Evolutionary conservation across 257 asterid species (phyloP).

Genomic region (Nicotiana paniculata): DNA sequence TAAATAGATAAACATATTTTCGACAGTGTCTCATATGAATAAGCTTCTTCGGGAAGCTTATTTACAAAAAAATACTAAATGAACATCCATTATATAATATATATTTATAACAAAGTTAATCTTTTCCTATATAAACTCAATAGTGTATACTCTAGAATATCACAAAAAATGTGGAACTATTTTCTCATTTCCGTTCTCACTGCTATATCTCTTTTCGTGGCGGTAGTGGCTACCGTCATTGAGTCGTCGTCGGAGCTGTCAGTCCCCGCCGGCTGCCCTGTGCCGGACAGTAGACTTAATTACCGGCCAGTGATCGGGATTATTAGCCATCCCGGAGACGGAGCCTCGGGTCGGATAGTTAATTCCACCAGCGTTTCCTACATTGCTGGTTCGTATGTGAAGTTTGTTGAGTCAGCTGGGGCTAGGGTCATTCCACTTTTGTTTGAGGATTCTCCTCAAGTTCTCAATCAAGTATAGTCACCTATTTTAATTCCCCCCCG

Average conservation of each 20-base stretch:
- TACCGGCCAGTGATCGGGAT: slow-evolving; percentile 83
- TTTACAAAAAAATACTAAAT: no score
- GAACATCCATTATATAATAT: no score
- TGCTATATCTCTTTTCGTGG: background rate
- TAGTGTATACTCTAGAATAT: background rate
- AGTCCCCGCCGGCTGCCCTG: slow-evolving; percentile 30
- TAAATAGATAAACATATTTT: no score
- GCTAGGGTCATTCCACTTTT: slow-evolving; percentile 92
- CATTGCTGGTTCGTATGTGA: slow-evolving; percentile 87
- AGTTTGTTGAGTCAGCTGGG: slow-evolving; percentile 84
- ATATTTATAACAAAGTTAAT: no score
- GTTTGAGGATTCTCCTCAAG: slow-evolving; percentile 58
- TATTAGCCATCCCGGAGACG: slow-evolving; percentile 83
- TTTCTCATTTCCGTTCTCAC: background rate
- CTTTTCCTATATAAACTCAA: background rate
- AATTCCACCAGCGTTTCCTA: slow-evolving; percentile 61
- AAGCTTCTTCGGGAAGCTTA: no score
- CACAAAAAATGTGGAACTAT: background rate
- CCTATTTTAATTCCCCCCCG: background rate
- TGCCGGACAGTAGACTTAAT: slow-evolving; percentile 50
- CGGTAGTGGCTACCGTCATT: background rate
- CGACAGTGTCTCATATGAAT: no score
- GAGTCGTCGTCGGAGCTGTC: background rate
- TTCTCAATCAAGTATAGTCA: slow-evolving; percentile 39
- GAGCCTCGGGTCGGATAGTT: slow-evolving; percentile 72